Percentiles rank a stretch among this genome's conserved stretches.
Conservation (phyloP, 495 filamentous ascomycete genomes). For the Symbiotaphrina buchneri region DNA sequence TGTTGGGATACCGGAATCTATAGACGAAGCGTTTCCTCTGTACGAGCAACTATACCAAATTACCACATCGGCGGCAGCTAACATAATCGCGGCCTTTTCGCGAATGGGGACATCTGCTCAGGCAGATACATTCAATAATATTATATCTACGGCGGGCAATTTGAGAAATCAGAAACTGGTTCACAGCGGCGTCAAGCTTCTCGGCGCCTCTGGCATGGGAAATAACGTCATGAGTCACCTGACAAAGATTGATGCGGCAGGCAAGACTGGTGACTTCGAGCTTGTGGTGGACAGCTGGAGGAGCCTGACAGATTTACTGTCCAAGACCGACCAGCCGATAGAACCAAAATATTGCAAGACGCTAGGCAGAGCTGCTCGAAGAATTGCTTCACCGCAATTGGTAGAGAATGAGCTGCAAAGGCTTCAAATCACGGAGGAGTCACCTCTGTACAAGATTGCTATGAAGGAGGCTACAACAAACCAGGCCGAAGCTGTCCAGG, state of each 20-base stretch:
- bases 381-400: too few species aligned
- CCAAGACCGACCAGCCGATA: too few species aligned
- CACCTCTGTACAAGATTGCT: too few species aligned
- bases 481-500: too few species aligned
- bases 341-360: background rate
- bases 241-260: constrained; percentile 13
- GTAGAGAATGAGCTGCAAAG: background rate
- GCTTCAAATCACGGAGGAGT: too few species aligned
- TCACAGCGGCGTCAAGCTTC: constrained; percentile 9
- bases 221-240: constrained; percentile 13
- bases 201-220: constrained; percentile 8
- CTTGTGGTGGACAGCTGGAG: constrained; percentile 9
- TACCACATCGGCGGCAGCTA: background rate
- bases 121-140: constrained; percentile 14
- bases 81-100: constrained; percentile 9
- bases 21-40: background rate
- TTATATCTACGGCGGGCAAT: constrained; percentile 14
- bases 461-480: too few species aligned
- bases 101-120: constrained; percentile 7
- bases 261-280: constrained; percentile 9
- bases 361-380: background rate
- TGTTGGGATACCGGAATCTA: background rate
- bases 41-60: constrained; percentile 1
- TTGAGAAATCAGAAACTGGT: constrained; percentile 11
- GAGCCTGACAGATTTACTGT: background rate